phyloP scores from a whole-genome alignment of 345 rosid genomes.

The Gossypium arboreum region DNA sequence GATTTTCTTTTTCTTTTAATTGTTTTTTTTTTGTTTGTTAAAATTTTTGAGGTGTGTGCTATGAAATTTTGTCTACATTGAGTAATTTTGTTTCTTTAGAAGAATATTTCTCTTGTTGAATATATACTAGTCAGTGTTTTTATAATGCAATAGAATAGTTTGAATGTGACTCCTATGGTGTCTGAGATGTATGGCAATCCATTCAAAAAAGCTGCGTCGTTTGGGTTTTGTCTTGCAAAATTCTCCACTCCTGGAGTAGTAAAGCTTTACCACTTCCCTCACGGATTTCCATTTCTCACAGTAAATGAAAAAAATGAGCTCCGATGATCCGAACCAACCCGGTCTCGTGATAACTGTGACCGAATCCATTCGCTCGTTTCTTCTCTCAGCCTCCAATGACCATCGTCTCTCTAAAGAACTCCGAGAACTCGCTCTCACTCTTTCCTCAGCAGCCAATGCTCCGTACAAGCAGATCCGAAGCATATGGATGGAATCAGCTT shows the following conservation, averaged over 20 bases:
- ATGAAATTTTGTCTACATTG: neutral
- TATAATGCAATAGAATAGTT: neutral
- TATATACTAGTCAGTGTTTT: neutral
- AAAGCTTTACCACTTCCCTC: no score
- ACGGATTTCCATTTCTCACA: neutral
- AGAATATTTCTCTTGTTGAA: neutral
- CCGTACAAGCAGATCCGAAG: constrained; percentile 60
- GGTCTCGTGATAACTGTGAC: constrained; percentile 38
- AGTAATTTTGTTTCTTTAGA: neutral
- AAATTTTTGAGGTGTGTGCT: neutral
- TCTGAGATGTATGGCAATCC: neutral
- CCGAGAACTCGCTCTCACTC: constrained; percentile 48
- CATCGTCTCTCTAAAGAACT: constrained; percentile 44
- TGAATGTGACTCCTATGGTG: neutral
- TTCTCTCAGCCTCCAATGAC: constrained; percentile 49
- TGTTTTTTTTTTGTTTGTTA: neutral
- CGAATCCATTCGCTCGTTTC: constrained; percentile 41
- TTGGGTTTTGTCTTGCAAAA: neutral
- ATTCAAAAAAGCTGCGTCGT: no score
- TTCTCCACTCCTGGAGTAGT: neutral
- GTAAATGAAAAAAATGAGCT: neutral
- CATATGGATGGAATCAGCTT: constrained; percentile 49
- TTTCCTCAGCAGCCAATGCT: constrained; percentile 32
- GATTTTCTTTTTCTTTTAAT: no score
- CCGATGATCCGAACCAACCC: constrained; percentile 12